A percentile compares a stretch with the other conserved stretches of the same genome.
phyloP scores from a whole-genome alignment of 202 grass and related monocot genomes.

The Saccharum hybrid region DNA sequence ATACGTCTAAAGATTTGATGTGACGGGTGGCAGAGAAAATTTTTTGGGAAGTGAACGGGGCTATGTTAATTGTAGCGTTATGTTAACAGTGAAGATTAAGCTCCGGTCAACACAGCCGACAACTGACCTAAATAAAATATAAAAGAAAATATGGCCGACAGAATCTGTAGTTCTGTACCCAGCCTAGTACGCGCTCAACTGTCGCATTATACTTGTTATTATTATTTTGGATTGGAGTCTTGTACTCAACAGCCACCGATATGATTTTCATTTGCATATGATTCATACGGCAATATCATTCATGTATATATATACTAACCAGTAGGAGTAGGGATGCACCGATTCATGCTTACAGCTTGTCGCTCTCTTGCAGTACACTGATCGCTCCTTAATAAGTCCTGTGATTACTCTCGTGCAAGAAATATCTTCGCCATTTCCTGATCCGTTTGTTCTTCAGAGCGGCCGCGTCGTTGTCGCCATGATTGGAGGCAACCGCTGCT shows the following conservation, averaged over 20 bases:
- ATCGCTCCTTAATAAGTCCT: background rate
- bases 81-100: background rate
- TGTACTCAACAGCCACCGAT: background rate
- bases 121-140: background rate
- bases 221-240: background rate
- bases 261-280: background rate
- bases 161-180: background rate
- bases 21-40: too few species aligned
- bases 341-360: too few species aligned
- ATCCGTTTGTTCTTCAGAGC: too few species aligned
- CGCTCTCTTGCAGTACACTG: background rate
- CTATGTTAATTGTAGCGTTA: too few species aligned
- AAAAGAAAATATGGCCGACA: background rate
- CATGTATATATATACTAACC: background rate
- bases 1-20: too few species aligned
- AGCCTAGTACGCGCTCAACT: background rate
- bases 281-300: background rate
- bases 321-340: too few species aligned
- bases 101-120: background rate
- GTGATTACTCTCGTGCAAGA: conserved; percentile 8
- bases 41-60: too few species aligned
- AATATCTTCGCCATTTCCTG: background rate
- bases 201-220: background rate
- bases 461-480: too few species aligned
- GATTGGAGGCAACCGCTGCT: too few species aligned